phyloP scores from a whole-genome alignment of 768 basidiomycete species.

The Termitomyces eurrhizus region DNA sequence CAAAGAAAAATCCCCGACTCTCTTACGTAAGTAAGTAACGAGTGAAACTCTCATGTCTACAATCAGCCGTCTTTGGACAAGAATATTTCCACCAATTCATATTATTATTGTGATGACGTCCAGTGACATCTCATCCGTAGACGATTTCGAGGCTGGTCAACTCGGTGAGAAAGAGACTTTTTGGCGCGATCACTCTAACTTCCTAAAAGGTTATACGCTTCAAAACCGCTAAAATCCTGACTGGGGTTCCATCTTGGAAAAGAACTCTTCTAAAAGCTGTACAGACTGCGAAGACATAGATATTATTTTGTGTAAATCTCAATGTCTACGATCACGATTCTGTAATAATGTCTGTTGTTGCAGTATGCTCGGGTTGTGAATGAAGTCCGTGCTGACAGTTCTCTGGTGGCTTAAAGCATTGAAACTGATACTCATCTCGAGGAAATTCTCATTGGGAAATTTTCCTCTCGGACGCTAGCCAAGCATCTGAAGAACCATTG shows the following conservation, averaged over 20 bases:
- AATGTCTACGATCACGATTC: not conserved
- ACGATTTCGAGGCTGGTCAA: not conserved
- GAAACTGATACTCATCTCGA: not conserved
- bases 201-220: slow-evolving; percentile 1
- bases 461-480: not conserved
- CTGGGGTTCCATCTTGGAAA: not conserved
- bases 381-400: not conserved
- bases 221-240: not conserved
- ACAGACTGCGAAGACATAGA: not conserved
- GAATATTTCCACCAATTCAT: not conserved
- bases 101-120: not conserved
- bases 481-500: not conserved
- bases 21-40: not conserved
- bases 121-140: not conserved
- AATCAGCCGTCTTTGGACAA: not conserved
- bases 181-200: not conserved
- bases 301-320: not conserved
- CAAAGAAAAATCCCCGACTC: not conserved
- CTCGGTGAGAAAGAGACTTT: not conserved
- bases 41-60: not conserved
- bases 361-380: not conserved
- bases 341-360: not conserved
- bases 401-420: not conserved
- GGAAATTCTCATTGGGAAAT: not conserved
- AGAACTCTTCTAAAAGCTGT: not conserved